Conservation (phyloP, 2,329 filamentous ascomycete species). For the Aureobasidium sp. region DNA sequence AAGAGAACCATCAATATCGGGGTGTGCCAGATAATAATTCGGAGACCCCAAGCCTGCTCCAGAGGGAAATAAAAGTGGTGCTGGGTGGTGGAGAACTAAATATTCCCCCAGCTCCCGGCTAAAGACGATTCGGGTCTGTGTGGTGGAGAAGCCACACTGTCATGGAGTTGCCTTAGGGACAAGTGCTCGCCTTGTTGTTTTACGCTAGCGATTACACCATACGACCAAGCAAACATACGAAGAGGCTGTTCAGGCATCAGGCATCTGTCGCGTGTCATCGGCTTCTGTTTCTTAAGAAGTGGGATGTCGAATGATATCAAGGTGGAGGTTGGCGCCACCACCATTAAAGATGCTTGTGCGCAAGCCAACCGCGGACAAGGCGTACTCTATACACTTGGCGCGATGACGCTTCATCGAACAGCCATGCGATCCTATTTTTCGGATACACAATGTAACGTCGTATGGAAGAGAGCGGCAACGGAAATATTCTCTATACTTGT, state of each 20-base stretch:
- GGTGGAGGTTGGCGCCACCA: background rate
- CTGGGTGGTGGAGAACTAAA: background rate
- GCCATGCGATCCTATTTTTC: background rate
- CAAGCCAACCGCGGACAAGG: conserved; percentile 1
- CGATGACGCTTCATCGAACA: background rate
- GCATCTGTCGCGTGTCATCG: background rate
- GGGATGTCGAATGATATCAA: background rate
- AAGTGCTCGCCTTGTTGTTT: background rate
- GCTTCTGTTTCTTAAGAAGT: background rate
- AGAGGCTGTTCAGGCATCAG: background rate
- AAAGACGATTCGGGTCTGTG: background rate
- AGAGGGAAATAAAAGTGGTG: background rate
- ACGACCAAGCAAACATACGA: background rate
- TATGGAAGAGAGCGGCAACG: conserved; percentile 1
- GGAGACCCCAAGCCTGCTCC: conserved; percentile 8
- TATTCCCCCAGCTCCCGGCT: background rate
- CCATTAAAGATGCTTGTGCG: background rate
- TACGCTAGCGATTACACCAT: background rate
- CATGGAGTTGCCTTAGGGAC: background rate
- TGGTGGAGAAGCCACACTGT: background rate
- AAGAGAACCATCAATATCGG: background rate
- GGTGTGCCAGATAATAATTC: conserved; percentile 5
- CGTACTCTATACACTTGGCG: background rate
- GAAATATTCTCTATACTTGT: background rate
- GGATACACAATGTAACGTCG: background rate